A percentile compares a stretch with the other conserved stretches of the same genome.
Conservation (phyloP, 495 filamentous ascomycete species). For the Massariosphaeria phaeospora region DNA sequence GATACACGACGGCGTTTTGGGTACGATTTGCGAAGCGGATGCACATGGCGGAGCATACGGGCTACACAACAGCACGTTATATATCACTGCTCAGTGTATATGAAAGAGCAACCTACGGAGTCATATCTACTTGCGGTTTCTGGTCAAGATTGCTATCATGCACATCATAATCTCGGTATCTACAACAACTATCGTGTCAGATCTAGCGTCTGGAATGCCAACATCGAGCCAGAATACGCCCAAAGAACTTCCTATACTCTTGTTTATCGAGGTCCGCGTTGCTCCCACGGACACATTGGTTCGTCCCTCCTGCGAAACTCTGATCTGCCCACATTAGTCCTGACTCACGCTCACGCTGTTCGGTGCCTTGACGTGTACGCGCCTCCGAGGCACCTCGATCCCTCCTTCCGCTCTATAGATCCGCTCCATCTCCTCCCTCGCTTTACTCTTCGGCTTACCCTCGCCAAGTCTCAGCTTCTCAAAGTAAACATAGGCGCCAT, state of each 20-base stretch:
- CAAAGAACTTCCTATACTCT: too few species aligned
- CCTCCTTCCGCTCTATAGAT: slow-evolving; percentile 36
- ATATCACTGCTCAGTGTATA: too few species aligned
- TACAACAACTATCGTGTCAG: too few species aligned
- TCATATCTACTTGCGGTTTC: too few species aligned
- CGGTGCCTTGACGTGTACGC: not conserved
- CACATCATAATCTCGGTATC: too few species aligned
- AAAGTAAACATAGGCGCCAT: slow-evolving; percentile 54
- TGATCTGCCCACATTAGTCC: not conserved
- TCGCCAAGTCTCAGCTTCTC: slow-evolving; percentile 56
- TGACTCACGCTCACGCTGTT: not conserved
- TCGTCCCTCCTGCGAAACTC: too few species aligned
- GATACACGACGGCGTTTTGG: not conserved
- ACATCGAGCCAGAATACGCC: too few species aligned
- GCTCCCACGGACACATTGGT: too few species aligned
- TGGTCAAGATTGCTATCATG: too few species aligned
- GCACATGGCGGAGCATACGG: not conserved
- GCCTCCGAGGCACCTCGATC: not conserved
- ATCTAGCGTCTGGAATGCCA: too few species aligned
- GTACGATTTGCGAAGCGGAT: not conserved
- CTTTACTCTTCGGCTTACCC: slow-evolving; percentile 51
- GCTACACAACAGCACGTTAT: not conserved
- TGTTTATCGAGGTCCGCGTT: too few species aligned
- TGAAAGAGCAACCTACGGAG: too few species aligned
- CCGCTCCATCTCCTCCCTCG: slow-evolving; percentile 51